Base-by-base conservation (phyloP, 257 asterid genomes). In the Solanum virginianum region DNA sequence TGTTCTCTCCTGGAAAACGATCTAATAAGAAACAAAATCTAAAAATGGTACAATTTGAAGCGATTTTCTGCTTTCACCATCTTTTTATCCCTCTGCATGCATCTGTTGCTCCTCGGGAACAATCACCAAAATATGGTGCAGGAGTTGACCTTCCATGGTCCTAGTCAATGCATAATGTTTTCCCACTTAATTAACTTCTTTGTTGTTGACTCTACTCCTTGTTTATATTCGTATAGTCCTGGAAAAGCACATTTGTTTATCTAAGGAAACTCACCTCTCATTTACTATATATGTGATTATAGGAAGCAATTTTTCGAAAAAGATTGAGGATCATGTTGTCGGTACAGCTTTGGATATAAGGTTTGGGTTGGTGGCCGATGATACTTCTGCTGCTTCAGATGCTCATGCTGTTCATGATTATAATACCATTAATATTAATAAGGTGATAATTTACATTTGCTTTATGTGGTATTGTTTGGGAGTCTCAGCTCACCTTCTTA, bases 221-320 rank as follows among this genome's bases (percentile, higher is more conserved):
- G 16, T 51, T 83, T 63, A 60, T 60, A 36, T 69, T 69, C 54
- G 8, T 43, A 53, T 20, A 59, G 59, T 69, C 54, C 41, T 69
- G 69, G 56, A 53, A 51, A 10, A 83, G 80, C 47, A 51, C 49
- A 69, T 60, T 45, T 75, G 54, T 43, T 45, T 22, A 22, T 51
- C 71, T 22, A 41, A 87, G 77, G 85, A 22, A 53, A 65, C 89
- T 90, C 47, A 83, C 29, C 16, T 59, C 83, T 81, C 87, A 68
- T 70, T 80, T 45, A 65, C 77, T 66, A n/a, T 80, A 57, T 55
- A 85, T 74, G 85, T 81, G 89, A 80, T 88, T 89, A 36, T 86
- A 95, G 99, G 87, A 87, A 91, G 91, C 83, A 88, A 88, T 20
- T 83, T 89, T 79, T 72, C 95, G 0, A 90, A 91, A 88, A 91